Base-by-base conservation (phyloP, 176 grass and related monocot genomes). In the Phoenix roebelenii region DNA sequence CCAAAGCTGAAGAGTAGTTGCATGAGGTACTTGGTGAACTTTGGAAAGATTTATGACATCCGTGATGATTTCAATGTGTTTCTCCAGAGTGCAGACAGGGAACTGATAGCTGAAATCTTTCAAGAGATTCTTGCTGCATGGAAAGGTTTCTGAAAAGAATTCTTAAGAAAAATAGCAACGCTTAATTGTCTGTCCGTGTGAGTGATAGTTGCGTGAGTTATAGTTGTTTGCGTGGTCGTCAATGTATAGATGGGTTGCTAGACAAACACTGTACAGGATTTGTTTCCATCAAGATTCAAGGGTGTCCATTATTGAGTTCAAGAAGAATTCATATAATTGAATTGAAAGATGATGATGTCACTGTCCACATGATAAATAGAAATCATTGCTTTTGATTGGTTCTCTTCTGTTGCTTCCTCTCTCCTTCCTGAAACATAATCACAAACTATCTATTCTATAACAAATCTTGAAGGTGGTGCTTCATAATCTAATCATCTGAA, bases 31-130 rank as follows among this genome's bases (percentile, higher is more conserved):
- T 80, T 98, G 18, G 87, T 92, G 52, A 80, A 89, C 60, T 98
- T 98, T 59, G 86, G 87, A 54, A 98, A 98, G 76, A 85, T 98
- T 16, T 98, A 88, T 54, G 93, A 98, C 60, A 85, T 98, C 55
- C 69, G 66, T 14, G 84, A 98, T 0, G 88, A 98, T 7, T 72
- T 98, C 26, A 73, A 62, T 25, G 22, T 16, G n/a, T 98, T 98
- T 60, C 79, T 98, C 18, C 84, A 78, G 69, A 83, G 74, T 5
- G 87, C 79, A 0, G 93, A 98, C 54, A 71, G 93, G 50, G 93
- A 98, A 4, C 85, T 98, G 20, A 81, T 98, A 3, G 79, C 84
- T 50, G 87, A 98, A 55, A 76, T 92, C 57, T 92, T 98, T 55
- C 87, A 81, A 30, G 76, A 81, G 65, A 69, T 98, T 53, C 88